These are phyloP conservation scores for Ophiostoma sp. DNA, from an alignment of 2,329 filamentous ascomycete genomes.

Conservation along the genomic window DNA sequence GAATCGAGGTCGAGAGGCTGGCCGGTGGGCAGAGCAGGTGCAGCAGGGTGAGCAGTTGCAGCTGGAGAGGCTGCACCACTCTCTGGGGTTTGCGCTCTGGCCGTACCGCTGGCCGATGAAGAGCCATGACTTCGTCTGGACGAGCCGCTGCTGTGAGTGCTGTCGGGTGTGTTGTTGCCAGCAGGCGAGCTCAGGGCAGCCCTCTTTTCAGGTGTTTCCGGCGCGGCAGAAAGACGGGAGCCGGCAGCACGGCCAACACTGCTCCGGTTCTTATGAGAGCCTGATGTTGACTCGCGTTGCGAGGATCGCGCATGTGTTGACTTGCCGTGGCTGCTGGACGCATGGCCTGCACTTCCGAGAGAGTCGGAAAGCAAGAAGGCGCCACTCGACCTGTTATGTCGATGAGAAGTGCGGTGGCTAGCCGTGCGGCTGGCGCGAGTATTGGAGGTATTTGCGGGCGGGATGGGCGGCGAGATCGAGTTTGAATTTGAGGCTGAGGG, in stretches of 20 bases:
- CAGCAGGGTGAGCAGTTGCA: background rate
- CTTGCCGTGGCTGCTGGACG: background rate
- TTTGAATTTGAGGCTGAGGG: background rate
- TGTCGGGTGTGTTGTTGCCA: background rate
- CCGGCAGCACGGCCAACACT: background rate
- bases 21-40: background rate
- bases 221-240: background rate
- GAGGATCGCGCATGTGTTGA: background rate
- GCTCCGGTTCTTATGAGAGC: background rate
- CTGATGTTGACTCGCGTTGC: background rate
- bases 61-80: slow-evolving; percentile 19
- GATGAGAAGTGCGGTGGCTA: slow-evolving; percentile 19
- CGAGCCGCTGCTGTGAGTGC: background rate
- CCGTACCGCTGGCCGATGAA: slow-evolving; percentile 29
- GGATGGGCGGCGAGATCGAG: background rate
- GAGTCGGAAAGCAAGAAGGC: slow-evolving; percentile 54
- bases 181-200: background rate
- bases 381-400: slow-evolving; percentile 45
- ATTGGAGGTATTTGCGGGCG: background rate
- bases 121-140: background rate
- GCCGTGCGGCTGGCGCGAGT: background rate
- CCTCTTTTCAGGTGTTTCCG: background rate
- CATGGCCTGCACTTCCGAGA: slow-evolving; percentile 34
- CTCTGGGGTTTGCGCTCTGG: slow-evolving; percentile 21
- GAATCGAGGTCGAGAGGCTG: slow-evolving; percentile 67